Conservation (phyloP, 768 basidiomycete genomes). For the Hortiboletus campestris region DNA sequence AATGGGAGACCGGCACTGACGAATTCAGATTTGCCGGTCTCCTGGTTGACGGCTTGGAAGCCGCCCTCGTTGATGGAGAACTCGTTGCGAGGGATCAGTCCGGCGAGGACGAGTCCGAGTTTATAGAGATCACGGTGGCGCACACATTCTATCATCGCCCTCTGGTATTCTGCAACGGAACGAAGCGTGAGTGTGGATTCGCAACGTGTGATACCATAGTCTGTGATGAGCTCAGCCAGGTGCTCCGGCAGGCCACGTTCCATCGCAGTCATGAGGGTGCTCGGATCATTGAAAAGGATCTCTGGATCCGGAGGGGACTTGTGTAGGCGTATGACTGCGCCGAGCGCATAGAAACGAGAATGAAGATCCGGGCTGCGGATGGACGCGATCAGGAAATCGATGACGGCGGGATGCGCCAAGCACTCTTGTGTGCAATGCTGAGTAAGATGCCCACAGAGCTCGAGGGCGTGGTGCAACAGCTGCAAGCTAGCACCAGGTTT, state of each 20-base stretch:
- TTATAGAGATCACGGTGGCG: slow-evolving; percentile 49
- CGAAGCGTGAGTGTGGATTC: slow-evolving; percentile 47
- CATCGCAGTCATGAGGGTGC: slow-evolving; percentile 42
- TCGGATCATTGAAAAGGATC: slow-evolving; percentile 47
- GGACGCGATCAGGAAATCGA: slow-evolving; percentile 54
- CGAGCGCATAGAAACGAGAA: slow-evolving; percentile 49
- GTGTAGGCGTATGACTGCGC: slow-evolving; percentile 53
- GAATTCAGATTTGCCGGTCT: slow-evolving; percentile 41
- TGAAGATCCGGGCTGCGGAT: slow-evolving; percentile 56
- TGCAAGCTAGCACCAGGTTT: slow-evolving; percentile 42
- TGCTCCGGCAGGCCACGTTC: slow-evolving; percentile 44
- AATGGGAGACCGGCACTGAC: slow-evolving; percentile 57
- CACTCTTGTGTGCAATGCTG: slow-evolving; percentile 46
- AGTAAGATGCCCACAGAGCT: slow-evolving; percentile 43
- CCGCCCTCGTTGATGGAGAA: slow-evolving; percentile 59
- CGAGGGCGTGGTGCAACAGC: slow-evolving; percentile 52
- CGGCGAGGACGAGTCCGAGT: slow-evolving; percentile 49
- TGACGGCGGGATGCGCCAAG: slow-evolving; percentile 41
- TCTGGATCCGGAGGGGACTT: slow-evolving; percentile 43
- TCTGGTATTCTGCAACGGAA: slow-evolving; percentile 44
- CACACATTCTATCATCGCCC: slow-evolving; percentile 50
- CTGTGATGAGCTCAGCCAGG: slow-evolving; percentile 43
- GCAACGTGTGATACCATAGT: slow-evolving; percentile 47
- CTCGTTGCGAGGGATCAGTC: slow-evolving; percentile 55
- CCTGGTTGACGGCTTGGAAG: slow-evolving; percentile 45